Evolutionary conservation across 169 alveolate species (phyloP).

Genomic region (Plasmodium relictum): DNA sequence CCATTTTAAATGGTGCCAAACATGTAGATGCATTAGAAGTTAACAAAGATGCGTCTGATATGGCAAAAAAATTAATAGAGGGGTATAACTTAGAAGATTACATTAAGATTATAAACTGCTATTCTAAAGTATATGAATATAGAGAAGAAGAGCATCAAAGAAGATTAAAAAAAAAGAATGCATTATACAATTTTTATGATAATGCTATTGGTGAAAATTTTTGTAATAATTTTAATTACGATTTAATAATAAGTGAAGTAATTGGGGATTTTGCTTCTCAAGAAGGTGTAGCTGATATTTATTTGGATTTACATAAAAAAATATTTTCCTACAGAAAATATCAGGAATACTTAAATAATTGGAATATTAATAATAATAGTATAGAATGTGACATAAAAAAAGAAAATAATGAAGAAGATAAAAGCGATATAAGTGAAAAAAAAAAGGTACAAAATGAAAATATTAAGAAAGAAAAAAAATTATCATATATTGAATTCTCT

Average conservation of each 20-base stretch:
- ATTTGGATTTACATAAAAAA: slow-evolving; percentile 87
- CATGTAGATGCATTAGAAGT: slow-evolving; percentile 90
- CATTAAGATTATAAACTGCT: slow-evolving; percentile 83
- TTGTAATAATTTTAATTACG: slow-evolving; percentile 80
- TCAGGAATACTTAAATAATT: slow-evolving; percentile 50
- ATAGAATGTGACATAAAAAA: background rate
- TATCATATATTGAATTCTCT: slow-evolving; percentile 44
- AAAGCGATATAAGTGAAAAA: background rate
- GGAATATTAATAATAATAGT: background rate
- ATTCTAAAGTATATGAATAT: slow-evolving; percentile 83
- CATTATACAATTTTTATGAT: slow-evolving; percentile 19
- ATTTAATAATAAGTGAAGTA: slow-evolving; percentile 89
- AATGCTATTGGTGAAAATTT: slow-evolving; percentile 23
- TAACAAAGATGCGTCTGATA: slow-evolving; percentile 84
- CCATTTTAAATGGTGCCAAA: slow-evolving; percentile 89
- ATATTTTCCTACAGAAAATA: slow-evolving; percentile 74
- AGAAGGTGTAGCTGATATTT: slow-evolving; percentile 91
- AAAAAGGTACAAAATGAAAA: background rate
- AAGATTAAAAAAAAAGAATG: slow-evolving; percentile 18
- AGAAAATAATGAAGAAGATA: slow-evolving; percentile 6
- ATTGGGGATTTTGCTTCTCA: slow-evolving; percentile 91
- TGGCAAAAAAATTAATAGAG: slow-evolving; percentile 85
- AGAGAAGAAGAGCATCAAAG: slow-evolving; percentile 59
- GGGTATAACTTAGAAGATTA: slow-evolving; percentile 85
- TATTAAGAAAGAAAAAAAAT: slow-evolving; percentile 31